Evolutionary conservation across 139 green algal species (phyloP).

Genomic region (Tetradesmus lagerheimii): DNA sequence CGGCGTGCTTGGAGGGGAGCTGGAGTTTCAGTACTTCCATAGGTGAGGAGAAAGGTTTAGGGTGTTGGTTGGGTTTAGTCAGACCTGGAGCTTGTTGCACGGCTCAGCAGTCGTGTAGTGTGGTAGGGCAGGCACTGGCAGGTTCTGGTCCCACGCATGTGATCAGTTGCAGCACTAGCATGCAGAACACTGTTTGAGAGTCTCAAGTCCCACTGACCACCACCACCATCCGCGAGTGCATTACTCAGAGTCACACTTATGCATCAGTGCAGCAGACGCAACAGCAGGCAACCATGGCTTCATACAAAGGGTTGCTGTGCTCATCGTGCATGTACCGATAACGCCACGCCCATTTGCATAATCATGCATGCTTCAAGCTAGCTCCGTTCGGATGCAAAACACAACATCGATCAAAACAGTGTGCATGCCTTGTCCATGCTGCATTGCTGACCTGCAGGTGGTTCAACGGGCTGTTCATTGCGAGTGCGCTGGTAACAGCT

Average conservation of each 20-base stretch:
- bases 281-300: too few species aligned
- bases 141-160: too few species aligned
- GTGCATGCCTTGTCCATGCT: neutral
- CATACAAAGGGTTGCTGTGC: too few species aligned
- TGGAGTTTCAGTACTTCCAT: conserved; percentile 92
- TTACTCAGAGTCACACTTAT: too few species aligned
- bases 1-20: conserved; percentile 77
- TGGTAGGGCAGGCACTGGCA: neutral
- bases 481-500: conserved; percentile 58
- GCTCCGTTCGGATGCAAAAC: neutral
- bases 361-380: neutral
- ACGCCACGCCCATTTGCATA: neutral
- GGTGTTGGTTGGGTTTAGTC: neutral
- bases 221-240: too few species aligned
- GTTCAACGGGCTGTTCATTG: conserved; percentile 81
- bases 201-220: too few species aligned
- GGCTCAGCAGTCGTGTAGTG: neutral
- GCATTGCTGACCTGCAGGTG: conserved; percentile 48
- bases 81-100: neutral
- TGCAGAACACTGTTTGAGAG: too few species aligned
- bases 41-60: conserved; percentile 24
- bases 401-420: neutral
- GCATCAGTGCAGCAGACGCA: too few species aligned
- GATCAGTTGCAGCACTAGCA: too few species aligned
- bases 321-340: too few species aligned